phyloP scores from a whole-genome alignment of 805 yeast genomes.

The Cyberlindnera xylosilytica region DNA sequence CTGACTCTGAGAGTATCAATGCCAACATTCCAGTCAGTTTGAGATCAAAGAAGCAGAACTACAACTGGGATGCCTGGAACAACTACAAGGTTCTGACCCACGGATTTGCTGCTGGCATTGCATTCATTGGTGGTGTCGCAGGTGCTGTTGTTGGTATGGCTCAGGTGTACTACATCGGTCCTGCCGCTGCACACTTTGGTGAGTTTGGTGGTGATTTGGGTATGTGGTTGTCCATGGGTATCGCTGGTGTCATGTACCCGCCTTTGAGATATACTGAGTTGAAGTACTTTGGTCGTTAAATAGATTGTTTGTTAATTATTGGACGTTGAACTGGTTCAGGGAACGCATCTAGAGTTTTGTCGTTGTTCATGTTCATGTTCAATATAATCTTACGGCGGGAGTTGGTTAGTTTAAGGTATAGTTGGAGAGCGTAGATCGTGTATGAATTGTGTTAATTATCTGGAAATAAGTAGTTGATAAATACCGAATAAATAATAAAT shows the following conservation, averaged over 20 bases:
- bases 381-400: too few species aligned
- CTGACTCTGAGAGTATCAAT: background rate
- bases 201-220: constrained; percentile 77
- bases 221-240: constrained; percentile 73
- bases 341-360: too few species aligned
- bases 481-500: constrained; percentile 1
- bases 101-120: constrained; percentile 67
- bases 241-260: constrained; percentile 65
- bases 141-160: constrained; percentile 89
- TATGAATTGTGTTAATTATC: too few species aligned
- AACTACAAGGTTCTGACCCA: constrained; percentile 54
- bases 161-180: constrained; percentile 81
- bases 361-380: too few species aligned
- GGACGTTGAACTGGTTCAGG: too few species aligned
- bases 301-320: too few species aligned
- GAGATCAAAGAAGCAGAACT: constrained; percentile 38
- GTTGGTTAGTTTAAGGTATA: too few species aligned
- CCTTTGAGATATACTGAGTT: constrained; percentile 62
- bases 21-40: constrained; percentile 6
- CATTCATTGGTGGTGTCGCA: constrained; percentile 67
- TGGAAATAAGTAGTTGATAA: background rate
- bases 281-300: constrained; percentile 46
- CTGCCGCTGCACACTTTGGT: constrained; percentile 63
- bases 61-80: constrained; percentile 78
- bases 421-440: too few species aligned